A percentile compares a stretch with the other conserved stretches of the same genome.
phyloP scores from a whole-genome alignment of 2,329 filamentous ascomycete genomes.

The Fonsecaea erecta region DNA sequence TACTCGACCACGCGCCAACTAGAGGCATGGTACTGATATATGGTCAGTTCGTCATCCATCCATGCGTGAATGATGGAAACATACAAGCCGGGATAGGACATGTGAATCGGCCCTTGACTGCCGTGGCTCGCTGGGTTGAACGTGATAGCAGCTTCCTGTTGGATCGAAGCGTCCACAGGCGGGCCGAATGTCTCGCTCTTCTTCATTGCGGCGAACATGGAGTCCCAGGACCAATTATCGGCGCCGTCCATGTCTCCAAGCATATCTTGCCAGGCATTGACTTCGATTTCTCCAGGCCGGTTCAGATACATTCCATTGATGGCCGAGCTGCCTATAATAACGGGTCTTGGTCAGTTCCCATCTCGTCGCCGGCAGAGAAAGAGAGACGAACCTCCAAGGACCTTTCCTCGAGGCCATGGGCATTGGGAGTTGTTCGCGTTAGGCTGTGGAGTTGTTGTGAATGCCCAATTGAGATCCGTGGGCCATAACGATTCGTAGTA shows the following conservation, averaged over 20 bases:
- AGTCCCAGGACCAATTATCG: constrained; percentile 45
- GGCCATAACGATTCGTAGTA: constrained; percentile 45
- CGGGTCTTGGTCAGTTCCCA: constrained; percentile 5
- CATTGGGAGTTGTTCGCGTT: constrained; percentile 41
- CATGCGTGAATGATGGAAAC: constrained; percentile 13
- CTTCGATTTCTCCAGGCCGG: constrained; percentile 42
- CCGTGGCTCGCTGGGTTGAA: constrained; percentile 51
- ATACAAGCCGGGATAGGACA: constrained; percentile 51
- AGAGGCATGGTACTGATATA: constrained; percentile 37
- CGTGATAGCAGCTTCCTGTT: constrained; percentile 45
- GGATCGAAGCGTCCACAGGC: constrained; percentile 42
- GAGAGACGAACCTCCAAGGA: constrained; percentile 40
- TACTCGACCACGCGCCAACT: constrained; percentile 28
- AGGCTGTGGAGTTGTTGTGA: constrained; percentile 40
- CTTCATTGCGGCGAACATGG: constrained; percentile 44
- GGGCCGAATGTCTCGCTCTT: constrained; percentile 49
- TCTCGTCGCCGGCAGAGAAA: not conserved
- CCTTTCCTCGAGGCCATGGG: constrained; percentile 44
- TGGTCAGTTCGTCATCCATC: constrained; percentile 24
- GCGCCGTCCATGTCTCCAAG: constrained; percentile 44
- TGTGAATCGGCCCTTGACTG: constrained; percentile 53
- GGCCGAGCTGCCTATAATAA: constrained; percentile 41
- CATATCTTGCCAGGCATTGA: constrained; percentile 44
- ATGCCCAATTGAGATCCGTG: constrained; percentile 44
- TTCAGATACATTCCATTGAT: constrained; percentile 46